Evolutionary conservation across 306 rosid species (phyloP), one percentile per base, ranked within the genome.

Genomic region (Rubus parviflorus): DNA sequence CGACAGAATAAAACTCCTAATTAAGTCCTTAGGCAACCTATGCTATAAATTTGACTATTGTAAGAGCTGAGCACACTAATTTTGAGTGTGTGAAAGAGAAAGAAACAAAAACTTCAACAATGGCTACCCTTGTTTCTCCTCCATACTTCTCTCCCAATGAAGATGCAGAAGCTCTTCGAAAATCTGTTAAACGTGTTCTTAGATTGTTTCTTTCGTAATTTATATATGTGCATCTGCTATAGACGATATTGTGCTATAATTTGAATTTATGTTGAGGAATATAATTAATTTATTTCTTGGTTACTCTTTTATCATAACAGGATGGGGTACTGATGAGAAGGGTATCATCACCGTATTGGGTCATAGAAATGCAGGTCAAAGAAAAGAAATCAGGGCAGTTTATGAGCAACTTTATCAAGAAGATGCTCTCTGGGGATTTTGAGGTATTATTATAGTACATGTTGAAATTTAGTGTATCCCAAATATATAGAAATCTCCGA

Each of bases 271-370:
- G n/a, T 64, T 2, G 20, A 49, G 38, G 17, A 7, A 12, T 6
- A 5, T 56, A 16, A 12, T 19, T 22, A 38, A 17, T n/a, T 52
- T 17, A 2, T 10, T 12, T 22, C 51, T 12, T 25, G 7, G 23
- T 2, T 61, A 19, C 0, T 17, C 0, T 2, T 11, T 16, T 7
- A 12, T 3, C 62, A 23, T 75, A 30, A 7, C 22, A 94, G 98
- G 98, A 37, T 94, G 93, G 97, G 98, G 98, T 7, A 86, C 94
- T 20, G 85, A 92, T 85, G 97, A 84, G 89, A 90, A 92, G 88
- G 84, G 83, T 17, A 75, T 90, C 6, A 87, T 92, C 79, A 8
- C 82, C 23, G 81, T 92, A 43, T 79, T 90, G 35, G 93, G 90
- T 9, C 91, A 87, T 19, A 92, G 97, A 89, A 86, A 86, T 79